A percentile compares a stretch with the other conserved stretches of the same genome.
Evolutionary conservation across 2,329 filamentous ascomycete genomes (phyloP).

Genomic region (Sporothrix variecibatus): DNA sequence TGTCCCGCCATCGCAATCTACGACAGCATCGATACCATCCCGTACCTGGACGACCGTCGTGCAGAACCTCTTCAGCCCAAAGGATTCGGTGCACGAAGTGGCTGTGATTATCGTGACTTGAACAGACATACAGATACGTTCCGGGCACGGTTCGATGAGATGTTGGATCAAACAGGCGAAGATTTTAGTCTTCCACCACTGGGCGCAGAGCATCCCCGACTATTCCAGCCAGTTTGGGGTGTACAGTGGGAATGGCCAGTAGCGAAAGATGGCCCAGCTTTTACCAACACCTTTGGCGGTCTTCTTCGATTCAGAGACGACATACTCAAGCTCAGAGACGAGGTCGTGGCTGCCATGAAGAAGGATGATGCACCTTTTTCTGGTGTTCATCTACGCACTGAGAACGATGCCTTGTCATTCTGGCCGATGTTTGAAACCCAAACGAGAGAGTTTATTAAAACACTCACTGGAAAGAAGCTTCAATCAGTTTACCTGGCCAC

Average conservation of each 20-base stretch:
- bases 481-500: constrained; percentile 49
- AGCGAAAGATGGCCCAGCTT: constrained; percentile 50
- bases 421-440: constrained; percentile 50
- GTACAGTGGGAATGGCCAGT: constrained; percentile 51
- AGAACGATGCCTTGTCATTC: constrained; percentile 48
- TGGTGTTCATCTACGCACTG: constrained; percentile 51
- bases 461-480: constrained; percentile 38
- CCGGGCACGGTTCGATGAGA: constrained; percentile 39
- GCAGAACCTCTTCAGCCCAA: constrained; percentile 46
- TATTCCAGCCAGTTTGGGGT: constrained; percentile 47
- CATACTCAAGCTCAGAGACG: constrained; percentile 45
- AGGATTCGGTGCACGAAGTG: constrained; percentile 43
- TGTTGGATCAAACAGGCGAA: constrained; percentile 37
- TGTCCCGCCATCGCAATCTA: constrained; percentile 50
- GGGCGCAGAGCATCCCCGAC: constrained; percentile 38
- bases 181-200: constrained; percentile 31
- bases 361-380: constrained; percentile 34
- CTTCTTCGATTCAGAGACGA: constrained; percentile 47
- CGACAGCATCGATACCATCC: constrained; percentile 42
- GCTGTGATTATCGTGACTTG: constrained; percentile 44
- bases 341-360: constrained; percentile 36
- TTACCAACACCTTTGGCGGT: constrained; percentile 47
- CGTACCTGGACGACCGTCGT: constrained; percentile 39
- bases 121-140: constrained; percentile 47
- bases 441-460: constrained; percentile 43